Percentiles rank a stretch among this genome's conserved stretches.
These are phyloP conservation scores for Xylaria sp. DNA, from an alignment of 2,329 filamentous ascomycete species.

Conservation along the genomic window DNA sequence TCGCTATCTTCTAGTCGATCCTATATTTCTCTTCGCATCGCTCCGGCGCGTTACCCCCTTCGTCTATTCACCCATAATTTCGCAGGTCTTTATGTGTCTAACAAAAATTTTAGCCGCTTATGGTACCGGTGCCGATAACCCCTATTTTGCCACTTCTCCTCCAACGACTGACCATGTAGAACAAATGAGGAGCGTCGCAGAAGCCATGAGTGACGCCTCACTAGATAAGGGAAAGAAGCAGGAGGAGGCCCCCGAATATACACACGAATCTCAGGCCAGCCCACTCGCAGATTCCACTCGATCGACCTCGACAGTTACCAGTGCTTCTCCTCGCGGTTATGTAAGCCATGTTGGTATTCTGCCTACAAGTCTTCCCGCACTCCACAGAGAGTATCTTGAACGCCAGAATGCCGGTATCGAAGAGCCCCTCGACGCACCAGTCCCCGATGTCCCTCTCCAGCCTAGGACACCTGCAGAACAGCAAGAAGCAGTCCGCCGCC, in stretches of 20 bases:
- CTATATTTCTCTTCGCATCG: background rate
- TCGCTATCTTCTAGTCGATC: background rate
- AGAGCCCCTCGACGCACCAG: conserved; percentile 57
- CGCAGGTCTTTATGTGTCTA: background rate
- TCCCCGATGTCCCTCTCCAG: conserved; percentile 61
- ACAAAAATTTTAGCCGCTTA: conserved; percentile 58
- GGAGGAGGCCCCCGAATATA: conserved; percentile 34
- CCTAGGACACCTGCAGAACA: conserved; percentile 77
- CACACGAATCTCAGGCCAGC: conserved; percentile 56
- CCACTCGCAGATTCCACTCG: conserved; percentile 66
- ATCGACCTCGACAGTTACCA: conserved; percentile 63
- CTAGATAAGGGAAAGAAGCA: conserved; percentile 35
- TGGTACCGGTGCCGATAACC: conserved; percentile 55
- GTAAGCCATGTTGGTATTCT: conserved; percentile 91
- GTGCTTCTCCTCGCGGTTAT: conserved; percentile 65
- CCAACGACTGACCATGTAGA: conserved; percentile 60
- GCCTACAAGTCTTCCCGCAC: conserved; percentile 88
- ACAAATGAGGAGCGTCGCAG: conserved; percentile 66
- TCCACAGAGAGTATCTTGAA: conserved; percentile 92
- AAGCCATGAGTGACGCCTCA: conserved; percentile 57
- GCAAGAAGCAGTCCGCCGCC: conserved; percentile 79
- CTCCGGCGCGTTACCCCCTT: background rate
- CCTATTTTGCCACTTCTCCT: conserved; percentile 58
- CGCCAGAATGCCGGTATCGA: conserved; percentile 68
- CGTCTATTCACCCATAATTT: background rate